Percentiles rank a stretch among this genome's conserved stretches.
phyloP scores from a whole-genome alignment of 805 yeast genomes.

The Starmerella bombi region DNA sequence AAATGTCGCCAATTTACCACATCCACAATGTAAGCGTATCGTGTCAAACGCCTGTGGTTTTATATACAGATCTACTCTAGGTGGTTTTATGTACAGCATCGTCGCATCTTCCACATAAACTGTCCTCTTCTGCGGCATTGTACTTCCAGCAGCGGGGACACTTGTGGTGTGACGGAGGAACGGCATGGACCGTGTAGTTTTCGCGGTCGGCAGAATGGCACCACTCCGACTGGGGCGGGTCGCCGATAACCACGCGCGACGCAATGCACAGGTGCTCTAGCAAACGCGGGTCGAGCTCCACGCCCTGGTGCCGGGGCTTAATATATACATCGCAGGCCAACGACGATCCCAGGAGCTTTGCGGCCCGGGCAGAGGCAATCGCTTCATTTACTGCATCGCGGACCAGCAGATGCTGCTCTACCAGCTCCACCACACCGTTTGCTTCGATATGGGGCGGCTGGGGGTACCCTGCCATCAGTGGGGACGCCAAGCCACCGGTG shows the following conservation, averaged over 20 bases:
- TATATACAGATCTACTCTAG: no score
- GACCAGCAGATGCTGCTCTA: constrained; percentile 35
- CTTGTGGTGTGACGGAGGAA: constrained; percentile 39
- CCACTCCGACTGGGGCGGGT: constrained; percentile 22
- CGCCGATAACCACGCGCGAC: constrained; percentile 39
- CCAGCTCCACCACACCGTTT: constrained; percentile 29
- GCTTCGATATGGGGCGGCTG: constrained; percentile 13
- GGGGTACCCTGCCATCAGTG: constrained; percentile 38
- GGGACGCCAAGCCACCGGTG: constrained; percentile 29
- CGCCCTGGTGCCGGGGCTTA: constrained; percentile 12
- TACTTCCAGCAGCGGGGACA: constrained; percentile 95
- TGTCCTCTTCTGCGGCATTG: constrained; percentile 38
- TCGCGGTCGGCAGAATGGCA: constrained; percentile 26
- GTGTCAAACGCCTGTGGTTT: no score
- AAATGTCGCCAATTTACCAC: no score
- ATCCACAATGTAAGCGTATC: no score
- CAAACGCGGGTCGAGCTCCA: constrained; percentile 30
- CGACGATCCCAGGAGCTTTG: constrained; percentile 37
- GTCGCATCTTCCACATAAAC: constrained; percentile 55
- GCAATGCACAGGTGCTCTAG: constrained; percentile 49
- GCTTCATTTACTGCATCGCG: constrained; percentile 38
- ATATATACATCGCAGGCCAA: constrained; percentile 43
- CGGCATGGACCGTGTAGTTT: constrained; percentile 30
- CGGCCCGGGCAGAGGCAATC: constrained; percentile 44
- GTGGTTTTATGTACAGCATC: no score